These are phyloP conservation scores for Syzygium aromaticum DNA, from an alignment of 345 rosid species.

Conservation along the genomic window DNA sequence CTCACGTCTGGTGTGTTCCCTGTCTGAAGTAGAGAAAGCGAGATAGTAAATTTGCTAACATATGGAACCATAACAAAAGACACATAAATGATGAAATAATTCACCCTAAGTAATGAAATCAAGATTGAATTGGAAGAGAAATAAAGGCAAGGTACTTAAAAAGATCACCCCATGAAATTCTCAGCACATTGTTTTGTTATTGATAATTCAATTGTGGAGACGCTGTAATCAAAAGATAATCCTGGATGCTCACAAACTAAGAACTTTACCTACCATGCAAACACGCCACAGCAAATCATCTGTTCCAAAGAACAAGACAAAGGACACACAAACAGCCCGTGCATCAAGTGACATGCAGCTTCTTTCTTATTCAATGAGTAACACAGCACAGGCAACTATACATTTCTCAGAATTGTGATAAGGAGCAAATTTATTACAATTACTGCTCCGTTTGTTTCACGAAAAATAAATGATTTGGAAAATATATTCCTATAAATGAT, in stretches of 20 bases:
- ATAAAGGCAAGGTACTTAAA: background rate
- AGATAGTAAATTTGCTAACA: background rate
- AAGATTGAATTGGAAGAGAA: background rate
- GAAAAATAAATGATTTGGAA: no score
- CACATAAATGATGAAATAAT: background rate
- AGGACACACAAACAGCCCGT: background rate
- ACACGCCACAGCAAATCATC: background rate
- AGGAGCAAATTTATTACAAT: background rate
- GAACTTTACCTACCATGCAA: background rate
- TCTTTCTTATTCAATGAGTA: background rate
- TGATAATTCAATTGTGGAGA: background rate
- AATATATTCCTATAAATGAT: no score
- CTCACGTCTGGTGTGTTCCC: conserved; percentile 17
- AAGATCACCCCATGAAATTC: background rate
- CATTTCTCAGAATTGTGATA: background rate
- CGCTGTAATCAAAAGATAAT: background rate
- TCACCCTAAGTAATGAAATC: background rate
- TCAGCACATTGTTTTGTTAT: background rate
- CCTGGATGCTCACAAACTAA: background rate
- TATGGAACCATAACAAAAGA: background rate
- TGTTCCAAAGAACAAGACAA: background rate
- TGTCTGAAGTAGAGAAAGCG: conserved; percentile 25
- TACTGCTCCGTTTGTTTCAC: background rate
- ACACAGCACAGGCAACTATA: background rate
- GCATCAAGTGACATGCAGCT: background rate